phyloP scores from a whole-genome alignment of 176 grass and related monocot genomes.

The Musa itinerans region DNA sequence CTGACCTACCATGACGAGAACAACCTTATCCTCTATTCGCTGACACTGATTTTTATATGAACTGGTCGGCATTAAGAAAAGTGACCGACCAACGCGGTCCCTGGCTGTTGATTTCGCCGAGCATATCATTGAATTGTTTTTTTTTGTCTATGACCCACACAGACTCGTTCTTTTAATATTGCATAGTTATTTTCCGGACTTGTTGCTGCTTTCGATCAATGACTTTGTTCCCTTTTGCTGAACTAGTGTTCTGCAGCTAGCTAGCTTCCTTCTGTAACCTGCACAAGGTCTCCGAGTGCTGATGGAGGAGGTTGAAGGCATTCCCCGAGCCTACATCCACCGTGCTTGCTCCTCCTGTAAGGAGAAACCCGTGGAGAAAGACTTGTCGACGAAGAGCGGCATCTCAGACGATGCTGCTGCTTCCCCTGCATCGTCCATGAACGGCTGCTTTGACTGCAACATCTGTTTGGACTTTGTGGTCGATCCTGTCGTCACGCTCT shows the following conservation, averaged over 20 bases:
- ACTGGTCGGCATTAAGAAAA: too few species aligned
- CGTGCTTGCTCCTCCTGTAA: neutral
- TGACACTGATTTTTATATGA: too few species aligned
- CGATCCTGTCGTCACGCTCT: slow-evolving; percentile 84
- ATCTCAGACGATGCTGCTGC: neutral
- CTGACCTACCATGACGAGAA: too few species aligned
- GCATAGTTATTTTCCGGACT: too few species aligned
- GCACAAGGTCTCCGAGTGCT: neutral
- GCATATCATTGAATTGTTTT: neutral
- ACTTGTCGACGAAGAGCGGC: neutral
- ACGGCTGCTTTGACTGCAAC: slow-evolving; percentile 85
- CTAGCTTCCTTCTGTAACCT: too few species aligned
- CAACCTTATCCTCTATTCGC: too few species aligned
- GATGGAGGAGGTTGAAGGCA: neutral
- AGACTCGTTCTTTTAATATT: too few species aligned
- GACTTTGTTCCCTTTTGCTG: too few species aligned
- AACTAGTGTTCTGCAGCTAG: too few species aligned
- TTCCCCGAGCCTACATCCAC: neutral
- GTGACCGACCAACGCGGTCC: neutral
- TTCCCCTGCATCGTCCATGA: neutral
- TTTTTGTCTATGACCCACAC: neutral
- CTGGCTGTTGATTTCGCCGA: neutral
- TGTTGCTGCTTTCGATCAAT: too few species aligned
- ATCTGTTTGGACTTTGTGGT: slow-evolving; percentile 73
- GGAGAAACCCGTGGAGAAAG: neutral